phyloP scores from a whole-genome alignment of 306 rosid genomes.

The Elaeagnus macrophylla region DNA sequence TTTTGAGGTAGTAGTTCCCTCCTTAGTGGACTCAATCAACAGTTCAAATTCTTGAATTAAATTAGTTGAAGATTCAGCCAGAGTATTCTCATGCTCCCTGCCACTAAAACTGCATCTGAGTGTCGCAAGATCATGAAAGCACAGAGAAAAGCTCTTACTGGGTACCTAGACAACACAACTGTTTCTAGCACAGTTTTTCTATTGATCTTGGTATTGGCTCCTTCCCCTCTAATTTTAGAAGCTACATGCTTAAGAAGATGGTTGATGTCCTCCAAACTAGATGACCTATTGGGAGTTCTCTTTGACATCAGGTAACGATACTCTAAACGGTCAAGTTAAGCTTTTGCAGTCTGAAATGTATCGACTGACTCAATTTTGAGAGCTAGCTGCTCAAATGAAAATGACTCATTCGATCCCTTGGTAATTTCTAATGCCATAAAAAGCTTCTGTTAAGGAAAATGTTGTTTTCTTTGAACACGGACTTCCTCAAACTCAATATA shows the following conservation, averaged over 20 bases:
- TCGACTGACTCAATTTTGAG: constrained; percentile 60
- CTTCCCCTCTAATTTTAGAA: constrained; percentile 44
- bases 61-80: constrained; percentile 62
- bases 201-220: constrained; percentile 17
- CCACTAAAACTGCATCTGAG: constrained; percentile 78
- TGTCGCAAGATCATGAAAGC: constrained; percentile 78
- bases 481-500: constrained; percentile 19
- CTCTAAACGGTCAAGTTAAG: constrained; percentile 66
- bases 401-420: constrained; percentile 52
- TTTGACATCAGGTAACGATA: constrained; percentile 50
- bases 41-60: constrained; percentile 63
- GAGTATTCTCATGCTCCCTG: constrained; percentile 55
- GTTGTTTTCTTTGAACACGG: constrained; percentile 59
- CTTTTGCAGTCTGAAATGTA: constrained; percentile 69
- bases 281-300: constrained; percentile 28
- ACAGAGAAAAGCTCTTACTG: constrained; percentile 74
- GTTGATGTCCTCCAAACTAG: constrained; percentile 69
- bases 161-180: constrained; percentile 56
- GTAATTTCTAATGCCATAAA: constrained; percentile 47
- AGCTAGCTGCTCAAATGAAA: constrained; percentile 87
- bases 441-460: constrained; percentile 57
- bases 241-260: constrained; percentile 76
- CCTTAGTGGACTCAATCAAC: constrained; percentile 46
- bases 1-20: constrained; percentile 31
- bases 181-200: constrained; percentile 22